Evolutionary conservation across 768 basidiomycete genomes (phyloP), one percentile per base, ranked within the genome.

Genomic region (Amyloporia xantha): DNA sequence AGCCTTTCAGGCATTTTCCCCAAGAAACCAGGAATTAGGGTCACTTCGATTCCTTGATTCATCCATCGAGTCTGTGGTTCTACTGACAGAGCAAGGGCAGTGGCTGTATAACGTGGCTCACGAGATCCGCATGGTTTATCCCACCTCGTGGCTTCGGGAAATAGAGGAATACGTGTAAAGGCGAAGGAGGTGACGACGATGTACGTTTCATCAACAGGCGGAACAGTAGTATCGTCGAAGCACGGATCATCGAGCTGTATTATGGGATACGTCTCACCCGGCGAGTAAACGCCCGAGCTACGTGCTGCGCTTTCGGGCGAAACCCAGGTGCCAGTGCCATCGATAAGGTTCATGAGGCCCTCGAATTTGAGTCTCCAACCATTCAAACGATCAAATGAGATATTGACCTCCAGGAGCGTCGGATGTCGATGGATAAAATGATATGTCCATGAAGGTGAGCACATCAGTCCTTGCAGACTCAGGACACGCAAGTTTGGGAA

Each of bases 371-470:
- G 37, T 13, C 47, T 47, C 17, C 48, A 39, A 19, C 30, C 19
- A 2, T n/a, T 12, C 1, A 7, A 13, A 15, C 15, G 11, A 3
- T 28, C 12, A 25, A 49, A 52, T 6, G 23, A 11, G 12, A 53
- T 21, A 44, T 51, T 57, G 17, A 54, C 58, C 43, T 59, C 56
- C 3, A 37, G 47, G 7, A 59, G 49, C 2, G 53, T 44, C 5
- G 58, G 56, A 35, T 59, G 58, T 24, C 41, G 24, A 10, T 57
- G 53, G 17, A 57, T 50, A 49, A 57, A 59, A 12, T 53, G 35
- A 42, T 53, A 59, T 4, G 53, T 28, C 11, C 17, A 36, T 5
- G 26, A 26, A 1, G 37, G 11, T 11, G 20, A 19, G 21, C 30
- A 27, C 9, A 20, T 28, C 3, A 33, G 13, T 5, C 41, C 15